Evolutionary conservation across 208 protist species (phyloP).

Genomic region (Trichomonas tenax): DNA sequence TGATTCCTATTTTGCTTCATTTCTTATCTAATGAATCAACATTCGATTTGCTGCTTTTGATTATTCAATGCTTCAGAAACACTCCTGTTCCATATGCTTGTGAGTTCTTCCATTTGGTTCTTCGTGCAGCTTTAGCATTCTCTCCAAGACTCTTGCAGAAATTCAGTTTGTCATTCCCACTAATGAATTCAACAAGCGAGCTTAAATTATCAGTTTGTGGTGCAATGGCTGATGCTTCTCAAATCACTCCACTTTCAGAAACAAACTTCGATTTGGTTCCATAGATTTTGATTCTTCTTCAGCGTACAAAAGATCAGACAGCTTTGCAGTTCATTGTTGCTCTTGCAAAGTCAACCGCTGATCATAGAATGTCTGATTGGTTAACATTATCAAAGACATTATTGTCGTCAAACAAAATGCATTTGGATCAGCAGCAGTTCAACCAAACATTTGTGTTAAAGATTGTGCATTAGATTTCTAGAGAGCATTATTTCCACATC

Average conservation of each 20-base stretch:
- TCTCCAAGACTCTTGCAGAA: neutral
- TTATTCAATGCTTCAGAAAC: neutral
- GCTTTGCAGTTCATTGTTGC: neutral
- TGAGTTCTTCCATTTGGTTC: neutral
- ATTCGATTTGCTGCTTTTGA: neutral
- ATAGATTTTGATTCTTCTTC: neutral
- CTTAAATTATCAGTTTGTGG: neutral
- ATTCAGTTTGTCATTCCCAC: neutral
- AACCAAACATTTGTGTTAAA: neutral
- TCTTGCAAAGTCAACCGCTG: neutral
- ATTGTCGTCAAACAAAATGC: neutral
- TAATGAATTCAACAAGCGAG: too few species aligned
- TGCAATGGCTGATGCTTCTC: neutral
- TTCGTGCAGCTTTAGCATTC: neutral
- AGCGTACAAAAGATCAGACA: neutral
- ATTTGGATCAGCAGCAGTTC: neutral
- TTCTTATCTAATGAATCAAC: neutral
- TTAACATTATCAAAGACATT: neutral
- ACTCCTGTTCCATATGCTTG: neutral
- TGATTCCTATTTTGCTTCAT: neutral
- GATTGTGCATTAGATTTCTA: neutral
- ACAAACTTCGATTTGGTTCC: neutral
- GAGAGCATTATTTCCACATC: neutral
- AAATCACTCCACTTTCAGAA: neutral
- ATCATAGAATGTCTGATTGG: neutral